Conservation (phyloP, 2,329 filamentous ascomycete species). For the Fusarium sp. region DNA sequence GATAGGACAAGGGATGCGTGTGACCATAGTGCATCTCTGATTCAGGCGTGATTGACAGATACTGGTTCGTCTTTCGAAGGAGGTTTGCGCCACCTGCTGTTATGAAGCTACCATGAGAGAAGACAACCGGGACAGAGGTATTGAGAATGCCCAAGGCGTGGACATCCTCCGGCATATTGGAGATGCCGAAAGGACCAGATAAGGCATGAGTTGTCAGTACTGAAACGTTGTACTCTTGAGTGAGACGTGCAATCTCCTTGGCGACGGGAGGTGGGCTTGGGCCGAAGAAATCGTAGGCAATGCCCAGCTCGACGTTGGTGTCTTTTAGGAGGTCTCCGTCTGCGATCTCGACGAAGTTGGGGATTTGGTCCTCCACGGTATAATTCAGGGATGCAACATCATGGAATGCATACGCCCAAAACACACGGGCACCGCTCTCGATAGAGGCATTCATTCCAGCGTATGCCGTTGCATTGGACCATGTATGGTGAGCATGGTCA, state of each 20-base stretch:
- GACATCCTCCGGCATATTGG: slow-evolving; percentile 55
- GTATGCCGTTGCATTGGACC: slow-evolving; percentile 54
- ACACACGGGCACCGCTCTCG: slow-evolving; percentile 61
- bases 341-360: slow-evolving; percentile 54
- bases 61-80: slow-evolving; percentile 62
- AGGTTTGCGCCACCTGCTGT: slow-evolving; percentile 53
- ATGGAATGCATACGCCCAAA: slow-evolving; percentile 59
- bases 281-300: slow-evolving; percentile 56
- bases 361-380: slow-evolving; percentile 52
- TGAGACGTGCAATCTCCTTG: slow-evolving; percentile 48
- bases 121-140: slow-evolving; percentile 60
- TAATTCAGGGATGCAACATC: slow-evolving; percentile 46
- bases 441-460: slow-evolving; percentile 60
- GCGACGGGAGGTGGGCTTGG: slow-evolving; percentile 44
- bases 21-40: slow-evolving; percentile 71
- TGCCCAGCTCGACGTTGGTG: slow-evolving; percentile 52
- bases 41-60: slow-evolving; percentile 69
- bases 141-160: slow-evolving; percentile 55
- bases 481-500: slow-evolving; percentile 65
- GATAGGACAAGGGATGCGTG: slow-evolving; percentile 56
- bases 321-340: slow-evolving; percentile 39
- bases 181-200: slow-evolving; percentile 52
- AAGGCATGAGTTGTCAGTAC: slow-evolving; percentile 61
- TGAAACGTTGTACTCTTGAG: slow-evolving; percentile 54
- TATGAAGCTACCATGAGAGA: slow-evolving; percentile 63